Base-by-base conservation (phyloP, 371 early-diverging fungal species). In the Catenaria anguillulae region DNA sequence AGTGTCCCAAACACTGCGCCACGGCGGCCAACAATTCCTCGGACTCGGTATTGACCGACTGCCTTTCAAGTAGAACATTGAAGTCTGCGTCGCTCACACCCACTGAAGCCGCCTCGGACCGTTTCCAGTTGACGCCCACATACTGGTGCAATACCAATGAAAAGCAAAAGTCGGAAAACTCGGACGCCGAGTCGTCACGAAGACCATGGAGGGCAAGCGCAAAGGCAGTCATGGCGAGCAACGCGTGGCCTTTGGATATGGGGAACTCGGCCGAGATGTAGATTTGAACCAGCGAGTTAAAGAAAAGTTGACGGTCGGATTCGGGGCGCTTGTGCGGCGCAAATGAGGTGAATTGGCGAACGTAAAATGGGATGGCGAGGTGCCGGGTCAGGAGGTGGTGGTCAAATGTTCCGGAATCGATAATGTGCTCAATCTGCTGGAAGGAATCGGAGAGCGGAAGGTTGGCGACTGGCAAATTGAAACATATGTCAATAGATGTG, bases 1-100 rank as follows among this genome's bases (percentile, higher is more conserved):
- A 12, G 12, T 50, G 29, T 12, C 29, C 52, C 15, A 26, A 12
- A 10, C 29, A 24, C 1, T 15, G 17, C 29, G 52, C 52, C 21
- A 29, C 52, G 1, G 52, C 52, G 15, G 52, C 52, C 29, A 13
- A 31, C 29, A 50, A 8, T 19, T 50, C 52, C 13, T 50, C 78
- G 29, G 12, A 10, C 15, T 12, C 12, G 15, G 19, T 31, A 10
- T 50, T 31, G 13, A 31, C 52, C 4, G 15, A 10, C 13, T 50
- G 29, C 21, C 52, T 33, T 23, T 33, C 17, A 3, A 43, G 3
- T 23, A 43, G 45, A 3, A 23, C 45, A 3, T 43, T 3, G 45
- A 3, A 4, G 45, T 43, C 45, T 23, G 45, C 4, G 10, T 12
- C 2, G 21, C 45, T 43, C 45, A 23, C 3, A 12, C 19, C 45